A percentile compares a stretch with the other conserved stretches of the same genome.
Conservation (phyloP, 2,329 filamentous ascomycete genomes). For the Neofusicoccum parvum region DNA sequence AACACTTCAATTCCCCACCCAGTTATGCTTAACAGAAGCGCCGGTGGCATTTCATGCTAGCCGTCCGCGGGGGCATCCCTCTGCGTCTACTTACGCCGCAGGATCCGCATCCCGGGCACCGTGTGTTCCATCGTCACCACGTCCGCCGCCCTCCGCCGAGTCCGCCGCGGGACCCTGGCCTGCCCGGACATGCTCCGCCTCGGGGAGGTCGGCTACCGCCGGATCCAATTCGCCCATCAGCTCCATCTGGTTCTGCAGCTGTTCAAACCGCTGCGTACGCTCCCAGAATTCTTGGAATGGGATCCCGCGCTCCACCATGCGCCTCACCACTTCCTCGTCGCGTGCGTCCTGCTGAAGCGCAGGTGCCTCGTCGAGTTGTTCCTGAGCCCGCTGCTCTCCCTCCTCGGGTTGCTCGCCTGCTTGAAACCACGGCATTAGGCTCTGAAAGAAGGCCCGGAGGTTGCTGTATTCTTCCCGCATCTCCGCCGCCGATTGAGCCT, state of each 20-base stretch:
- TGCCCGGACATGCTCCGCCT: background rate
- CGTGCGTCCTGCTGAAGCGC: conserved; percentile 17
- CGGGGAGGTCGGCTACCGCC: background rate
- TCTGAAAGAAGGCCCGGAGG: conserved; percentile 23
- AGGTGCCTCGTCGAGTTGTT: background rate
- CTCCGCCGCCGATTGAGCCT: background rate
- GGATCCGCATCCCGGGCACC: conserved; percentile 6
- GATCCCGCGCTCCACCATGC: conserved; percentile 22
- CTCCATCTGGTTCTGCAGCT: conserved; percentile 29
- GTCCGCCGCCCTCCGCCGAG: conserved; percentile 1
- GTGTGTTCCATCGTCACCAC: background rate
- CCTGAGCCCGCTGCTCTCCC: background rate
- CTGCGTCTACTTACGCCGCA: conserved; percentile 6
- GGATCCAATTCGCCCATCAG: conserved; percentile 9
- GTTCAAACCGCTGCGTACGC: conserved; percentile 30
- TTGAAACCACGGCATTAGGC: conserved; percentile 23
- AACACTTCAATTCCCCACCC: too few relatives aligned
- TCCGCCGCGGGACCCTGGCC: background rate
- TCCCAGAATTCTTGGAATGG: conserved; percentile 29
- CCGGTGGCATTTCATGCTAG: too few relatives aligned
- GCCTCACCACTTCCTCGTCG: conserved; percentile 22
- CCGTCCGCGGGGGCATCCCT: too few relatives aligned
- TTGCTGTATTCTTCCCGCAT: conserved; percentile 21
- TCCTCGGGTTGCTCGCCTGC: background rate
- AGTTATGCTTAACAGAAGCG: too few relatives aligned